Evolutionary conservation across 2,329 filamentous ascomycete species (phyloP).

Genomic region (Davidsoniella australis): DNA sequence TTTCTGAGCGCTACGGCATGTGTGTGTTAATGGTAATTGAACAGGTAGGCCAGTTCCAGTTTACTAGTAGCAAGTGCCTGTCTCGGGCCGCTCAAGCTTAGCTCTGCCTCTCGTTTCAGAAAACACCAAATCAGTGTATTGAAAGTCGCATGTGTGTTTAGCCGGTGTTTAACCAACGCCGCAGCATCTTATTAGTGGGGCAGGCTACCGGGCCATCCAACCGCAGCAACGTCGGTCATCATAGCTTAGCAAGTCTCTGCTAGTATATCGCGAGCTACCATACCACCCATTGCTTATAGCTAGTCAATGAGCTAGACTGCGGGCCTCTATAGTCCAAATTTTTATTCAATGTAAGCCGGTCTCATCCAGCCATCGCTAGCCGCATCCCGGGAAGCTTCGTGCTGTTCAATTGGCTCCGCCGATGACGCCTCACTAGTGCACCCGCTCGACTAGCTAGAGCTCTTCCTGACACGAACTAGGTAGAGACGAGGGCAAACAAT

Average conservation of each 20-base stretch:
- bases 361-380: too few species aligned
- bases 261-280: too few species aligned
- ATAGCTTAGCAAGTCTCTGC: too few species aligned
- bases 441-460: not conserved
- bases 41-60: conserved; percentile 1
- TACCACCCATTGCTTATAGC: too few species aligned
- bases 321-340: too few species aligned
- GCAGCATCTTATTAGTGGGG: too few species aligned
- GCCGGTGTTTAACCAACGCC: not conserved
- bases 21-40: conserved; percentile 2
- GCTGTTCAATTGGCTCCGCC: not conserved
- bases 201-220: too few species aligned
- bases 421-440: not conserved
- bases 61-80: not conserved
- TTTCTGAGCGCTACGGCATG: not conserved
- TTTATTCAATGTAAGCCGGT: too few species aligned
- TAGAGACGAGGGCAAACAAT: too few species aligned
- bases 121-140: not conserved
- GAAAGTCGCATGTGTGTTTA: not conserved
- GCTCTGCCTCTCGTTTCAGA: not conserved
- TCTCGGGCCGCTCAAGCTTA: not conserved
- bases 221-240: too few species aligned
- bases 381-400: not conserved
- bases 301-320: too few species aligned
- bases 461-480: too few species aligned